phyloP scores from a whole-genome alignment of 2,329 filamentous ascomycete species.

The Fusarium irregulare region DNA sequence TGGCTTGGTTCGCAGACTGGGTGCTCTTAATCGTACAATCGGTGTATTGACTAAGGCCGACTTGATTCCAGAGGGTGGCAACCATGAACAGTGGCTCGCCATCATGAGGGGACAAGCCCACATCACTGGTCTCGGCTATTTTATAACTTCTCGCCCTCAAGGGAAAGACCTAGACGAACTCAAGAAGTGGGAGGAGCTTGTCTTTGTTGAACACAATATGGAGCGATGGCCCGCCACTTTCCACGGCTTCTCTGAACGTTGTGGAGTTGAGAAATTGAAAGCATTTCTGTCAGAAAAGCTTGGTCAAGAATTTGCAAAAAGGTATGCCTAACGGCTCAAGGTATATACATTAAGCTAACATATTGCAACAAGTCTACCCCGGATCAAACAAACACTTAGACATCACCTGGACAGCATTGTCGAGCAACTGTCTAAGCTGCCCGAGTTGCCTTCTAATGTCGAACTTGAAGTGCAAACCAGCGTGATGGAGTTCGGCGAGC shows the following conservation, averaged over 20 bases:
- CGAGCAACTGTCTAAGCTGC: conserved; percentile 66
- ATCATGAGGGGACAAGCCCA: conserved; percentile 74
- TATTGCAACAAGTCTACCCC: conserved; percentile 56
- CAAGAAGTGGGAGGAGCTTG: conserved; percentile 62
- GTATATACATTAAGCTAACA: conserved; percentile 17
- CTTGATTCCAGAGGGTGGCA: conserved; percentile 65
- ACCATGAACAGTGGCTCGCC: conserved; percentile 66
- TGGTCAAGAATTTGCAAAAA: conserved; percentile 64
- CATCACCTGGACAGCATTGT: conserved; percentile 63
- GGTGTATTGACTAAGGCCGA: conserved; percentile 91
- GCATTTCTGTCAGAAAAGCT: conserved; percentile 64
- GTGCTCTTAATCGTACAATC: conserved; percentile 69
- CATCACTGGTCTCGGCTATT: conserved; percentile 78
- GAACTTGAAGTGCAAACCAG: conserved; percentile 72
- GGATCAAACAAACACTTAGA: conserved; percentile 65
- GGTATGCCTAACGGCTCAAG: conserved; percentile 48
- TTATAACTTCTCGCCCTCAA: conserved; percentile 76
- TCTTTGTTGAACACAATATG: conserved; percentile 58
- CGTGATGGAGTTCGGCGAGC: conserved; percentile 66
- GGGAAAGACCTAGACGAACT: conserved; percentile 65
- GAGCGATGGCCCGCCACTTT: conserved; percentile 63
- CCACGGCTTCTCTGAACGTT: conserved; percentile 59
- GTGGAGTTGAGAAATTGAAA: conserved; percentile 65
- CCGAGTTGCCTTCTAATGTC: conserved; percentile 75
- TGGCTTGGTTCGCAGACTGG: conserved; percentile 68